A percentile compares a stretch with the other conserved stretches of the same genome.
phyloP scores from a whole-genome alignment of 139 green algal species.

The Chlorella sorokiniana region DNA sequence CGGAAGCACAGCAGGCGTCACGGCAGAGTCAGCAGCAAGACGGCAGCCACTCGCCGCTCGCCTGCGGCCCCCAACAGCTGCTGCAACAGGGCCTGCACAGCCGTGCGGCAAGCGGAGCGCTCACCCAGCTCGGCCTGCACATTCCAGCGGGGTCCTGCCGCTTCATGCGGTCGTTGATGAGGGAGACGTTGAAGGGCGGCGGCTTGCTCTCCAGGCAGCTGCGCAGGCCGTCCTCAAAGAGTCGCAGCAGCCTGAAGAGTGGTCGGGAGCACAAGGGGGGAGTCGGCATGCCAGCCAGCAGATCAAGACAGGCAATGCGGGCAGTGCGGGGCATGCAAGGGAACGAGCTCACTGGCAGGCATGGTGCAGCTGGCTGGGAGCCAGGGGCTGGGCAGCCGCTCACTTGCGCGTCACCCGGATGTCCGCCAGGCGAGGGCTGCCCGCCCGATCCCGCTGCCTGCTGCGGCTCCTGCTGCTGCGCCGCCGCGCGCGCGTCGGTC shows the following conservation, averaged over 20 bases:
- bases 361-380: too few relatives aligned
- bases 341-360: too few relatives aligned
- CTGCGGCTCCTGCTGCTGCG: neutral
- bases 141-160: slow-evolving; percentile 12
- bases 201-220: slow-evolving; percentile 12
- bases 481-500: neutral
- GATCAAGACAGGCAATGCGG: neutral
- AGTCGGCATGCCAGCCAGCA: neutral
- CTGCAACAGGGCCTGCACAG: neutral
- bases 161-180: slow-evolving; percentile 30
- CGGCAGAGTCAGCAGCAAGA: neutral
- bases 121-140: slow-evolving; percentile 21
- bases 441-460: neutral
- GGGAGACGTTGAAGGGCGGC: slow-evolving; percentile 14
- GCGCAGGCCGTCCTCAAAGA: slow-evolving; percentile 18
- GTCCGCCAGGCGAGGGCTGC: neutral
- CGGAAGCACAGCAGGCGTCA: too few relatives aligned
- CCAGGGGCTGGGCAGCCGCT: neutral
- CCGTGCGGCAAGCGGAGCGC: neutral
- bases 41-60: too few relatives aligned
- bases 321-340: neutral
- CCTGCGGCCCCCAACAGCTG: neutral
- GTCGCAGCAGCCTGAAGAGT: neutral
- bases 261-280: neutral
- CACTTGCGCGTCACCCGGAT: neutral